Percentiles rank a stretch among this genome's conserved stretches.
These are phyloP conservation scores for Homolaphlyctis polyrhiza DNA, from an alignment of 371 early-diverging fungal species.

Conservation along the genomic window DNA sequence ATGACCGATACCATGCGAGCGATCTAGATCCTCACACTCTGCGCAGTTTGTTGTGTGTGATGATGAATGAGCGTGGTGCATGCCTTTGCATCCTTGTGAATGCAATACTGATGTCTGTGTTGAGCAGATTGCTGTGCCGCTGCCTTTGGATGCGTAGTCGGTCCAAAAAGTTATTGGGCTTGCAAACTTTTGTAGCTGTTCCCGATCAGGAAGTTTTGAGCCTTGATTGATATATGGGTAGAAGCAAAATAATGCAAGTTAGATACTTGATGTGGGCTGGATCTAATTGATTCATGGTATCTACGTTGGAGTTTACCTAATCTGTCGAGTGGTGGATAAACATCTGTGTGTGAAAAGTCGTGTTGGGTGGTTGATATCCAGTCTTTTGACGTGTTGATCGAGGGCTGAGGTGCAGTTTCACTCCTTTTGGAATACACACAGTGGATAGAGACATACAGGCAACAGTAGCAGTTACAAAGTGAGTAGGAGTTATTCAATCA, in stretches of 20 bases:
- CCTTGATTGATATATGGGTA: too few species aligned
- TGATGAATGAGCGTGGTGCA: not conserved
- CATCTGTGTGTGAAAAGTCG: constrained; percentile 26
- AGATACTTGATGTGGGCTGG: too few species aligned
- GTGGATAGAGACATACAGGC: too few species aligned
- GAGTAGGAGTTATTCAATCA: too few species aligned
- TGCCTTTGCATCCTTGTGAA: not conserved
- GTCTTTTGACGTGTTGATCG: not conserved
- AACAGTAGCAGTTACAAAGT: too few species aligned
- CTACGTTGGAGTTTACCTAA: not conserved
- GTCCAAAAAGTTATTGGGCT: constrained; percentile 46
- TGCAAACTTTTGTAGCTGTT: constrained; percentile 11
- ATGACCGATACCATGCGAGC: constrained; percentile 3
- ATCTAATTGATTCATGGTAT: too few species aligned
- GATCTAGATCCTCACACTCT: not conserved
- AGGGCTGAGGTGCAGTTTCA: not conserved
- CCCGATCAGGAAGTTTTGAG: too few species aligned
- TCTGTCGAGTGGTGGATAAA: not conserved
- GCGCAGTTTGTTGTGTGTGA: not conserved
- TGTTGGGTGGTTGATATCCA: constrained; percentile 23
- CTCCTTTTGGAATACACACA: too few species aligned
- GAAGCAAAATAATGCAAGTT: too few species aligned
- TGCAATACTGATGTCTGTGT: not conserved
- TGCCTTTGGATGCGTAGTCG: constrained; percentile 31
- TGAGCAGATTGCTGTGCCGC: constrained; percentile 12